These are phyloP conservation scores for Amanita rimosa DNA, from an alignment of 768 basidiomycete genomes.

Conservation along the genomic window DNA sequence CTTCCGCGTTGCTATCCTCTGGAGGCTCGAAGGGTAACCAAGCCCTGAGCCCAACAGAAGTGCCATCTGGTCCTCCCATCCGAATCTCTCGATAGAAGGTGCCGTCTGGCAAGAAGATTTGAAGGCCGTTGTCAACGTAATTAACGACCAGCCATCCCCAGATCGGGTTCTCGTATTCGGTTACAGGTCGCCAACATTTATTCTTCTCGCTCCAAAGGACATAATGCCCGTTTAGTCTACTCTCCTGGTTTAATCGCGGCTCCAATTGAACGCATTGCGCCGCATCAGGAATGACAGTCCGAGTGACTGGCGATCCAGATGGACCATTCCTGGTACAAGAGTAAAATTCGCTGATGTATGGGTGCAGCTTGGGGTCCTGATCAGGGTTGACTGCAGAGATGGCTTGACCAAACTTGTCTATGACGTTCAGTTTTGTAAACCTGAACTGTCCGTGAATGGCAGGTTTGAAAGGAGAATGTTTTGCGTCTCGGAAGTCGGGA, in stretches of 20 bases:
- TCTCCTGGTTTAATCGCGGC: background rate
- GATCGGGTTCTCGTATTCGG: background rate
- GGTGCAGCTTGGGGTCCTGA: too few relatives aligned
- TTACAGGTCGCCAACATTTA: background rate
- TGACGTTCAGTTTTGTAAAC: background rate
- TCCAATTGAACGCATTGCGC: background rate
- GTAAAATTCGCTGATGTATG: too few relatives aligned
- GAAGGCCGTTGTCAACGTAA: background rate
- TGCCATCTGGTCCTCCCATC: background rate
- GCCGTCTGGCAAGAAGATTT: background rate
- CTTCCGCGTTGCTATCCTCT: too few relatives aligned
- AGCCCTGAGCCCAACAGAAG: too few relatives aligned
- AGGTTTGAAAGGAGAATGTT: background rate
- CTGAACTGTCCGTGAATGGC: background rate
- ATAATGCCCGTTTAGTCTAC: background rate
- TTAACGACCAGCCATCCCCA: background rate
- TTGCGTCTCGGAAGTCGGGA: background rate
- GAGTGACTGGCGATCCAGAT: too few relatives aligned
- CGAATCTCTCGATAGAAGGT: background rate
- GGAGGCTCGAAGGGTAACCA: too few relatives aligned
- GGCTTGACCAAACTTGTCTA: too few relatives aligned
- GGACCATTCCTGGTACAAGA: too few relatives aligned
- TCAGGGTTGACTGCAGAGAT: too few relatives aligned
- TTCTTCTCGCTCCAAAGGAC: background rate
- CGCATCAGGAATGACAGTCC: background rate